Evolutionary conservation across 2,329 filamentous ascomycete genomes (phyloP), one percentile per base, ranked within the genome.

Genomic region (Pestalotiopsis sp.): DNA sequence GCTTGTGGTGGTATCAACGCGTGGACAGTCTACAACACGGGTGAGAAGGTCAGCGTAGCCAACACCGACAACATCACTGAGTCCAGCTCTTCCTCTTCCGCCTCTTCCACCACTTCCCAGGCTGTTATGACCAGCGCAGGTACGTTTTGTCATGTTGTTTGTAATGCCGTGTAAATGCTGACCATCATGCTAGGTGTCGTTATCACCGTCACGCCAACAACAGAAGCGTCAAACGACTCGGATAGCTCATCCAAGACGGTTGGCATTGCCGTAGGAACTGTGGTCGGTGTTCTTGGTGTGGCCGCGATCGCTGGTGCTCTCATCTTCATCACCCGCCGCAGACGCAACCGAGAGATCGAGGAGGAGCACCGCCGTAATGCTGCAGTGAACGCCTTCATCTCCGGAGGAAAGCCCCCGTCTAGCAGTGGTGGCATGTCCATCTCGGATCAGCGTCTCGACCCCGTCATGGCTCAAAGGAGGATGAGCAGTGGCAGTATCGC

Each of bases 401-500:
- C 86, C 81, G 83, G 87, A 77, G 86, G 84, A 68, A 89, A 90
- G 78, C 86, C 90, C 45, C 89, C 90, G 1, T 83, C 84, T 68
- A 90, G 87, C 82, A 87, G 89, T 78, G 88, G 91, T 70, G 85
- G 85, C 71, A 81, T 90, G 81, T 94, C 93, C 11, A 91, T 93
- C 82, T 90, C 90, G 14, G 95, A 98, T 78, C 91, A 93, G 57
- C 90, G 95, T 67, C 89, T 98, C 68, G 95, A 98, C 73, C 94
- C 94, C 7, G 91, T 94, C 72, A 91, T 97, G 87, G 91, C 92
- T 69, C 89, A 94, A 74, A 88, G 94, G 78, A 90, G 95, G 81
- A 88, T 95, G 84, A 98, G 95, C 82, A 94, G 96, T 77, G 95
- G 95, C 74, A 98, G 95, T 81, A 98, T 98, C 80, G 95, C 95